Evolutionary conservation across 78 protist species (phyloP), one percentile per base, ranked within the genome.

Genomic region (Speleostelium caveatum): DNA sequence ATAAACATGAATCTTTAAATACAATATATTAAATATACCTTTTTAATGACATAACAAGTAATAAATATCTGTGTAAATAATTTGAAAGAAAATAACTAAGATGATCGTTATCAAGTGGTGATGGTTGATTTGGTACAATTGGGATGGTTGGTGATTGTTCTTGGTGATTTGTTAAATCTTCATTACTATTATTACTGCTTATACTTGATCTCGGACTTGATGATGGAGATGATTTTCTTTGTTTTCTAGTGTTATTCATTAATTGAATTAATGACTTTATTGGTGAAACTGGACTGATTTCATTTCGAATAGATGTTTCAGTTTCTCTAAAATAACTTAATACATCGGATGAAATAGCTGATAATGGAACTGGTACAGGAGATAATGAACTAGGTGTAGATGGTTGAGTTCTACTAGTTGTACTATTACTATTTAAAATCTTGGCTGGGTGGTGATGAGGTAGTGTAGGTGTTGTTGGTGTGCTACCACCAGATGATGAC

Each of bases 1-100:
- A 36, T 2, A 65, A 36, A 38, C 0, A 62, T 30, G 16, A 28
- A 28, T 62, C 7, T 22, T 6, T 2, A 1, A 58, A 7, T n/a
- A 0, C 1, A 0, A 58, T 8, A n/a, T 7, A 1, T 7, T 22
- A 7, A n/a, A 14, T 4, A 28, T 61, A 69, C 76, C 26, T 71
- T 51, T 71, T 71, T 26, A 71, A 71, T 14, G 77, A 71, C 51
- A 71, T 49, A 49, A 71, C 62, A 19, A 28, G 49, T 4, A 53
- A 71, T 71, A 53, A 26, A 39, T 74, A 60, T 21, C 21, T 32
- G 0, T 3, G 4, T 38, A 38, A 59, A 12, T 24, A 21, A 55
- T 69, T 72, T 19, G 67, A 69, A 72, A 26, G 91, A 72, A 71
- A 74, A 83, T 60, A 83, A 58, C n/a, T 45, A 6, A 45, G 6